Base-by-base conservation (phyloP, 1,139 yeast species). In the Lodderomyces parapsilosis region DNA sequence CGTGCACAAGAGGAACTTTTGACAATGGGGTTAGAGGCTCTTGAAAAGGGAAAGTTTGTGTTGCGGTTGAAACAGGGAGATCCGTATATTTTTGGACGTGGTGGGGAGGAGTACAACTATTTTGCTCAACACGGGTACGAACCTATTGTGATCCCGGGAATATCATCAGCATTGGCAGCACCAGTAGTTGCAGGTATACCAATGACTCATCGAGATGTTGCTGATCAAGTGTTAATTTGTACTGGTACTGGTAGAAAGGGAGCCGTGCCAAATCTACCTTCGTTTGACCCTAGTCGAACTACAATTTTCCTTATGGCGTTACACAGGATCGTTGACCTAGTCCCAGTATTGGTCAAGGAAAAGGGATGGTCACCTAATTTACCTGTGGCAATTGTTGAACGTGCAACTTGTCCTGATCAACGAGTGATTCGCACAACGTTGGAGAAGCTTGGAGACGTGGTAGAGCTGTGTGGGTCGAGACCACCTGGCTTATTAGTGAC, bases 241-340 rank as follows among this genome's bases (percentile, higher is more conserved):
- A 93, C 99, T 0, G 99, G 99, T 9, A 90, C 96, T 0, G 98
- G 97, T 0, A 80, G 95, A 46, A 80, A 85, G 32, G 98, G 98
- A 3, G 83, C 83, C 3, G 63, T 88, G 39, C 96, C 96, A 1
- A 72, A 73, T 41, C 67, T 88, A 14, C 98, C 99, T 0, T 85
- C 80, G 44, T 91, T 76, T 65, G 85, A 80, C 2, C 60, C 66
- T 28, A 66, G 84, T 2, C 68, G 98, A 54, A 93, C 99, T 0
- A 85, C 96, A 0, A 82, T 93, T 0, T 91, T 91, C 56, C 63
- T 93, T 37, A 93, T 93, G 99, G 85, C 96, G 0, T 70, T 93
- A 44, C 97, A 91, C 56, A 74, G 98, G 49, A 82, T 89, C 13
- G 76, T 75, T 14, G 86, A 83, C 32, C 76, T 93, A 31, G 78